Conservation (phyloP, 139 green algal species). For the Gonium pectorale region DNA sequence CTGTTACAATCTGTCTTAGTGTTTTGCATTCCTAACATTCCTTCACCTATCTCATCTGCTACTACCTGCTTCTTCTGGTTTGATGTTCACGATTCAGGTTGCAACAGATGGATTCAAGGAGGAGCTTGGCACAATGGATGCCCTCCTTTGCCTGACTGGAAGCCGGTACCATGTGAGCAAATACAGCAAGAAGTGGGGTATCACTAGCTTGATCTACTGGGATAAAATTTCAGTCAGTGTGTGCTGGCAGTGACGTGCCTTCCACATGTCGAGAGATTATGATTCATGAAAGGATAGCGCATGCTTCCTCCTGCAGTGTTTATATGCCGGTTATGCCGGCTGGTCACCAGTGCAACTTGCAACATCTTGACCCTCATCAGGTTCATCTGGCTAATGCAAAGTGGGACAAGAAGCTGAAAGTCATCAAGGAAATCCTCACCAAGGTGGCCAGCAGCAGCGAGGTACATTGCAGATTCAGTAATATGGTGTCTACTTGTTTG, state of each 20-base stretch:
- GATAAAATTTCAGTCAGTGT: no score
- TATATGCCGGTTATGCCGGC: no score
- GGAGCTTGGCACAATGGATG: background rate
- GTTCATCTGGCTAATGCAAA: background rate
- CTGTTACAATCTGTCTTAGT: no score
- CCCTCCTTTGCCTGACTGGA: slow-evolving; percentile 7
- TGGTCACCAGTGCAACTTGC: background rate
- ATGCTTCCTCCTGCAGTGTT: no score
- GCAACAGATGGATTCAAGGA: background rate
- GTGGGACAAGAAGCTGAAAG: background rate
- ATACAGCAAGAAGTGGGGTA: no score
- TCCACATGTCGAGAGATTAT: no score
- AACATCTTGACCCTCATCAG: background rate
- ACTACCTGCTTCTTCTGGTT: background rate
- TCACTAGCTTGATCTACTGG: background rate
- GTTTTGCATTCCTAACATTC: no score
- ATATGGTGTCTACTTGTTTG: no score
- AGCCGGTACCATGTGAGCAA: slow-evolving; percentile 8
- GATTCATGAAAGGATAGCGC: no score
- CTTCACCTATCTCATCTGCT: background rate
- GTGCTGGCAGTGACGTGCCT: no score
- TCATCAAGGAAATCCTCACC: background rate
- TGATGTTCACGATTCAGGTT: no score
- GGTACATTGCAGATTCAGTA: no score
- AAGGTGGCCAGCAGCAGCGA: background rate